Evolutionary conservation across 345 rosid species (phyloP), one percentile per base, ranked within the genome.

Genomic region (Eucalyptus sp.): DNA sequence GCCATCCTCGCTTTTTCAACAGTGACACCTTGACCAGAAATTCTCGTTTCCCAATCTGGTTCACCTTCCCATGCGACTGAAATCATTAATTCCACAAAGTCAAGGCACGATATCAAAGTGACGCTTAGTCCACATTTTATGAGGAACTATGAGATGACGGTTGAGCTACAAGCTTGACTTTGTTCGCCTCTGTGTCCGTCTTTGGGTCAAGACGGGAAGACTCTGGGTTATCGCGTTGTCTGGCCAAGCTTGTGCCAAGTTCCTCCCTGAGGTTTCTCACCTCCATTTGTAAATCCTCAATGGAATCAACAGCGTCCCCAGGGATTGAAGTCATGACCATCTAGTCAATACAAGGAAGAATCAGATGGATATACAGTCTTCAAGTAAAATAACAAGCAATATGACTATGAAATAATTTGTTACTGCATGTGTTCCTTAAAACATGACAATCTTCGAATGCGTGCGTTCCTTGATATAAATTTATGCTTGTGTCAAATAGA

Each of bases 221-320:
- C 58, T 31, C 87, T 86, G 87, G 89, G 54, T 68, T 91, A 25
- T 91, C 76, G 86, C 87, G 88, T 31, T 62, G 17, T 27, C 60
- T 50, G 68, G 91, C 89, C 84, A 56, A 52, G 56, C 64, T 68
- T 51, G 84, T 66, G 79, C 71, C 91, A 85, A 95, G 95, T 92
- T 97, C 97, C 71, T 92, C 94, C 88, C 92, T 89, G 50, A 97
- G 94, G 60, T 89, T 90, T 93, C 93, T 93, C 88, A 89, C 88
- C 93, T 95, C 90, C 62, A 87, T 87, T 89, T 89, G 60, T 91
- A 96, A 90, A 91, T 95, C 94, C 29, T 86, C 86, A 56, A 96
- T 95, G 90, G 93, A 97, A 29, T 95, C 95, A 33, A 93, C 90
- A 17, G 98, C 98, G 92, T 97, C 99, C 27, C 92, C 91, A 20